Base-by-base conservation (phyloP, 805 yeast species). In the Schizosaccharomyces lindneri region DNA sequence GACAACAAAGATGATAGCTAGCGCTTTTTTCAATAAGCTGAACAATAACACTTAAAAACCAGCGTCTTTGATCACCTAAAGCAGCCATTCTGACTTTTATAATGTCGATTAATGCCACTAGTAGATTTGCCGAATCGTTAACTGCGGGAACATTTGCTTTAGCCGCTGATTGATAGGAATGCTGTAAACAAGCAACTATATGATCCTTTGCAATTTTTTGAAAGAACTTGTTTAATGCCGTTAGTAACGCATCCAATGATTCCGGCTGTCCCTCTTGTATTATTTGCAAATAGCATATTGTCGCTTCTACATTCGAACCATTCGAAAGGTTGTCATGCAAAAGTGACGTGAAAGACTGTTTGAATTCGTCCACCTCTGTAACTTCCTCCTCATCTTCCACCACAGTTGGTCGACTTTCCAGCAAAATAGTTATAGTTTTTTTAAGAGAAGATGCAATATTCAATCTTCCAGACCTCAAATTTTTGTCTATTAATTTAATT, bases 171-270 rank as follows among this genome's bases (percentile, higher is more conserved):
- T 29, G 36, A 24, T 17, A 24, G 1, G 57, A 21, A 51, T 21
- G 5, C 15, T 51, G 57, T 11, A 21, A 19, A 17, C 13, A 24
- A 51, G 36, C 36, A 17, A 51, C 36, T 19, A 51, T 21, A 68
- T 89, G 95, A 70, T 89, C 97, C 66, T 87, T 87, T 68, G 93
- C 87, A 60, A 90, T 76, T 69, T 87, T 88, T 64, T 89, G 86
- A 71, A 94, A 83, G 0, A 95, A 87, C 68, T 89, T 81, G 29
- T 21, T 36, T 19, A 57, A 7, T 13, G 43, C 27, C 6, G 46
- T n/a, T 6, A 57, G 7, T 11, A 57, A 36, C 15, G 24, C 27
- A 17, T 57, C 60, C 9, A 57, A 27, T 15, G 27, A n/a, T 36
- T 57, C 60, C 13, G 43, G 43, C 15, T 41, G 27, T 7, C 5